Conservation (phyloP, 106 monocot genomes). For the Gastrodia elata region DNA sequence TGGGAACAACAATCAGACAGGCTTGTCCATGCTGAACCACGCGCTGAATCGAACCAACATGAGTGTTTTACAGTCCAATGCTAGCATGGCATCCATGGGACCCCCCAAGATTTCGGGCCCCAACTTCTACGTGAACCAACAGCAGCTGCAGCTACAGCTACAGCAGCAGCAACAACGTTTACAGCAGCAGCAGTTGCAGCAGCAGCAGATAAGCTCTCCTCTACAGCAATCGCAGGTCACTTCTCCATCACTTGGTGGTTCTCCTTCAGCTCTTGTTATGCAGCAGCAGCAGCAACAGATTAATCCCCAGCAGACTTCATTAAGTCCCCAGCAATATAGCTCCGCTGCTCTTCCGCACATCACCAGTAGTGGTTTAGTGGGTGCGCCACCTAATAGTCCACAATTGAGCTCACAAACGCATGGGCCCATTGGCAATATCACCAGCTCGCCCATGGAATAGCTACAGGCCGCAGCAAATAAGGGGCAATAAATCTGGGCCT, state of each 20-base stretch:
- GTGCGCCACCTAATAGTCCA: slow-evolving; percentile 54
- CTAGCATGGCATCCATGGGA: slow-evolving; percentile 54
- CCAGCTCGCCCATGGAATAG: slow-evolving; percentile 90
- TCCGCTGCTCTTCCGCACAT: slow-evolving; percentile 45
- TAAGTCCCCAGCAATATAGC: slow-evolving; percentile 74
- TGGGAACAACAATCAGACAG: slow-evolving; percentile 55
- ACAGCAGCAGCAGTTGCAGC: slow-evolving; percentile 29
- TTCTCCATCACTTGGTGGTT: slow-evolving; percentile 24
- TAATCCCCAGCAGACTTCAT: slow-evolving; percentile 47
- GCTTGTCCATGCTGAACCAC: slow-evolving; percentile 62
- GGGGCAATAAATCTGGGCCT: too few species aligned
- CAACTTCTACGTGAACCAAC: slow-evolving; percentile 53
- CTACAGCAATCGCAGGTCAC: slow-evolving; percentile 31
- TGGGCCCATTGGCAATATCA: slow-evolving; percentile 76
- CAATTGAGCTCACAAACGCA: slow-evolving; percentile 92
- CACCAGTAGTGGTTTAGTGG: slow-evolving; percentile 34
- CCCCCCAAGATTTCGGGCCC: slow-evolving; percentile 69
- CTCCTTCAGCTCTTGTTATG: slow-evolving; percentile 23
- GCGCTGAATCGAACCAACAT: slow-evolving; percentile 48
- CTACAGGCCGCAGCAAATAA: slow-evolving; percentile 74
- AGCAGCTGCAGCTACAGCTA: slow-evolving; percentile 22
- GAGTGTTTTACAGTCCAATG: slow-evolving; percentile 43
- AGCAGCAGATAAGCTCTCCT: too few species aligned
- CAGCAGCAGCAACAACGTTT: slow-evolving; percentile 26
- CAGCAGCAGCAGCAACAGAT: slow-evolving; percentile 28